These are phyloP conservation scores for Falciphora oryzae DNA, from an alignment of 2,329 filamentous ascomycete genomes.

Conservation along the genomic window DNA sequence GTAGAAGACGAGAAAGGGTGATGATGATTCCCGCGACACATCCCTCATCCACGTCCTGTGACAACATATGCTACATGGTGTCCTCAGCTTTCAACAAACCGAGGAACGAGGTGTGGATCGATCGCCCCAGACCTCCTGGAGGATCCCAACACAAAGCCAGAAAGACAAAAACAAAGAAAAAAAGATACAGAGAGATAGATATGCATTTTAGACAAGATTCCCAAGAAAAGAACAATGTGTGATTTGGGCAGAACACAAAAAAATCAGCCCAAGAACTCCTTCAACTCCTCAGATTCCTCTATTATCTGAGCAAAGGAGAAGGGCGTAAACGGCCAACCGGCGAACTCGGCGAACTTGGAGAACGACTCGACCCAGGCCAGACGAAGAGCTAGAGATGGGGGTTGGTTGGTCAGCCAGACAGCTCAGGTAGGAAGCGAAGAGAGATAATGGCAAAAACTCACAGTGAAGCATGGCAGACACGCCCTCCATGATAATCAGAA, in stretches of 20 bases:
- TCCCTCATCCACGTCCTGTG: background rate
- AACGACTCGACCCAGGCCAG: slow-evolving; percentile 97
- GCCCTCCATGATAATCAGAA: slow-evolving; percentile 92
- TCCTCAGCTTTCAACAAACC: background rate
- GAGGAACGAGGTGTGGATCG: background rate
- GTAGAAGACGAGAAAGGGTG: background rate
- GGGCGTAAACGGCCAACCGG: slow-evolving; percentile 78
- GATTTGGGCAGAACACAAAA: slow-evolving; percentile 3
- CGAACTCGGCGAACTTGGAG: slow-evolving; percentile 94
- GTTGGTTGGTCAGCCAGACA: background rate
- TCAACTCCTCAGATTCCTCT: slow-evolving; percentile 69
- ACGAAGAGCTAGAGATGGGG: slow-evolving; percentile 46
- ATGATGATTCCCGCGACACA: background rate
- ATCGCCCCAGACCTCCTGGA: background rate
- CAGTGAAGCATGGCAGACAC: slow-evolving; percentile 89
- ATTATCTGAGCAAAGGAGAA: slow-evolving; percentile 82
- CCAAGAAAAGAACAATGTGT: background rate
- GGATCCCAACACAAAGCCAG: background rate
- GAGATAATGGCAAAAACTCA: slow-evolving; percentile 15
- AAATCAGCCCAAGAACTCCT: slow-evolving; percentile 45
- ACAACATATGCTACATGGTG: background rate
- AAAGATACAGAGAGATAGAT: slow-evolving; percentile 7
- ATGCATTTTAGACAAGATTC: background rate
- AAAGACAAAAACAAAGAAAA: slow-evolving; percentile 4
- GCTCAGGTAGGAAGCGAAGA: background rate